Evolutionary conservation across 2,329 filamentous ascomycete genomes (phyloP).

Genomic region (Capronia coronata): DNA sequence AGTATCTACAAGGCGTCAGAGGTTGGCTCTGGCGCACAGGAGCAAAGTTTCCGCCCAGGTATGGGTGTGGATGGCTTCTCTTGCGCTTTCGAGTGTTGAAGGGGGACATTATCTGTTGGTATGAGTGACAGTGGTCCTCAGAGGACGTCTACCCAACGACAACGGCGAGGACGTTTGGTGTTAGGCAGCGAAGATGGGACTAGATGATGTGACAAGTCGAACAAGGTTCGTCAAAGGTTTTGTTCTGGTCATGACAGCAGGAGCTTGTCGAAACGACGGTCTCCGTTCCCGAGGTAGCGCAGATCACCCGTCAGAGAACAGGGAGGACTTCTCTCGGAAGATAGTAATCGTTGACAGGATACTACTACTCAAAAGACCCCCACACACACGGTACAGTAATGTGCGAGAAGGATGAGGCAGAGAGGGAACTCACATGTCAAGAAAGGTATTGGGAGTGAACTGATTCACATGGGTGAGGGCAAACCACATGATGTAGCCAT

Average conservation of each 20-base stretch:
- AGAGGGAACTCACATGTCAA: slow-evolving; percentile 1
- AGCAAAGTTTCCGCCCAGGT: slow-evolving; percentile 63
- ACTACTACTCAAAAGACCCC: no score
- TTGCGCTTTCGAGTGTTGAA: slow-evolving; percentile 13
- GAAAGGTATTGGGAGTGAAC: neutral
- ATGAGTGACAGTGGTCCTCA: neutral
- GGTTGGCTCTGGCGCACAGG: slow-evolving; percentile 53
- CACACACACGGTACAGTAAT: no score
- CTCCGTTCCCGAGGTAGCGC: neutral
- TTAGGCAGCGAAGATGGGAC: no score
- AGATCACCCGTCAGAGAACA: no score
- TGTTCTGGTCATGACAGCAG: neutral
- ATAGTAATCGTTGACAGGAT: no score
- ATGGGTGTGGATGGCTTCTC: slow-evolving; percentile 32
- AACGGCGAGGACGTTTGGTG: neutral
- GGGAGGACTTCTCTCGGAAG: no score
- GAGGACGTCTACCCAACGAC: neutral
- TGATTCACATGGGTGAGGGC: no score
- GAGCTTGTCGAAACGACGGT: neutral
- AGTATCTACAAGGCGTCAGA: slow-evolving; percentile 52
- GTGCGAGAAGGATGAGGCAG: no score
- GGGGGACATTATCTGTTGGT: slow-evolving; percentile 2
- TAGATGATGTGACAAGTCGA: no score
- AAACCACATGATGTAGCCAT: neutral
- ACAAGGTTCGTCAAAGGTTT: no score